Conservation (phyloP, 2,329 filamentous ascomycete genomes). For the Penicillium brevicompactum region DNA sequence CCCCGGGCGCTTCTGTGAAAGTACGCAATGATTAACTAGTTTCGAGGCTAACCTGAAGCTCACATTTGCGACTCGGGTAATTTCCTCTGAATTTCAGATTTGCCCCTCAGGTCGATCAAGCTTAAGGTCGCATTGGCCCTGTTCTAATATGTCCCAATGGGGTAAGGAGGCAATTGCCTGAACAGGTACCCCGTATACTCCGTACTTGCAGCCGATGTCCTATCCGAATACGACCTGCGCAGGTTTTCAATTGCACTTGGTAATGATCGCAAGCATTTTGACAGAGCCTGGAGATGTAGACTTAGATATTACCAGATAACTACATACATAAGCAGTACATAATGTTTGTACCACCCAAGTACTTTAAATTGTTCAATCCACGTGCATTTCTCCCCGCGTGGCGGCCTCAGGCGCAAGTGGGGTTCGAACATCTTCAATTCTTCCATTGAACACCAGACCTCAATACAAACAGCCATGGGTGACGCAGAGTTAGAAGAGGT, state of each 20-base stretch:
- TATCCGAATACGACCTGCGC: neutral
- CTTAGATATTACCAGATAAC: neutral
- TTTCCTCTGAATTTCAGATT: neutral
- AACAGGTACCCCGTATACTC: neutral
- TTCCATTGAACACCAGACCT: neutral
- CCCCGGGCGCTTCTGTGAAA: slow-evolving; percentile 2
- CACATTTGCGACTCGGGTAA: neutral
- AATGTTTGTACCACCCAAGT: neutral
- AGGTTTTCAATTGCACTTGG: no score
- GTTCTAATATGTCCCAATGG: neutral
- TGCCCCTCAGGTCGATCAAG: neutral
- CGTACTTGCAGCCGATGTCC: neutral
- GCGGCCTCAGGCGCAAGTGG: slow-evolving; percentile 27
- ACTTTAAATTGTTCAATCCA: neutral
- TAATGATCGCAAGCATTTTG: no score
- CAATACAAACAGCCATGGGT: slow-evolving; percentile 51
- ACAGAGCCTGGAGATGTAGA: neutral
- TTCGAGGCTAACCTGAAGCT: slow-evolving; percentile 7
- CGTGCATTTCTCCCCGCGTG: slow-evolving; percentile 14
- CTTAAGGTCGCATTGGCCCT: neutral
- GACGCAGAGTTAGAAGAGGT: slow-evolving; percentile 69
- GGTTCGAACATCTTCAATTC: slow-evolving; percentile 21
- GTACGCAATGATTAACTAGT: neutral
- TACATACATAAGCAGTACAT: neutral
- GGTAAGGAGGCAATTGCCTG: neutral